Conservation (phyloP, 495 filamentous ascomycete genomes). For the Mytilinidion resinicola region DNA sequence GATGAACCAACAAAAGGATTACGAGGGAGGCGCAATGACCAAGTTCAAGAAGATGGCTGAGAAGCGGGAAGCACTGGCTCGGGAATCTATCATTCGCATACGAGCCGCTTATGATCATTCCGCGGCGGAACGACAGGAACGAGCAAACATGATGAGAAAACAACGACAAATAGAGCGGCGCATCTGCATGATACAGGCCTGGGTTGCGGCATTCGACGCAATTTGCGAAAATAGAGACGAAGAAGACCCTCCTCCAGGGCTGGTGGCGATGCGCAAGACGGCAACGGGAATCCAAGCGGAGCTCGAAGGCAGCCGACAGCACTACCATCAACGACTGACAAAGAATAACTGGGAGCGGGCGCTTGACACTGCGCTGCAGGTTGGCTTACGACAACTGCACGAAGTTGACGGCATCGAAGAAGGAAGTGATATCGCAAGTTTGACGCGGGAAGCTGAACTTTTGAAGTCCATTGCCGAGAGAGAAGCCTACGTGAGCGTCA, state of each 20-base stretch:
- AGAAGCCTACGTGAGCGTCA: slow-evolving; percentile 67
- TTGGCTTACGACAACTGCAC: slow-evolving; percentile 70
- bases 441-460: slow-evolving; percentile 76
- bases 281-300: slow-evolving; percentile 83
- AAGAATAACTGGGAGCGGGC: slow-evolving; percentile 79
- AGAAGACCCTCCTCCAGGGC: slow-evolving; percentile 57
- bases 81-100: slow-evolving; percentile 75
- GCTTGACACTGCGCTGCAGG: slow-evolving; percentile 80
- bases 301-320: slow-evolving; percentile 79
- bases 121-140: slow-evolving; percentile 69
- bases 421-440: slow-evolving; percentile 59
- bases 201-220: slow-evolving; percentile 87
- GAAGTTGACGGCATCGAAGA: slow-evolving; percentile 65
- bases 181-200: slow-evolving; percentile 75
- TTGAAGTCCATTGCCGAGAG: slow-evolving; percentile 77
- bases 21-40: slow-evolving; percentile 75
- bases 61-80: slow-evolving; percentile 71
- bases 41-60: slow-evolving; percentile 86
- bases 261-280: slow-evolving; percentile 75
- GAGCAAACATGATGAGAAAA: slow-evolving; percentile 72
- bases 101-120: slow-evolving; percentile 80
- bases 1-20: slow-evolving; percentile 83
- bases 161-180: slow-evolving; percentile 76
- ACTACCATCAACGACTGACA: slow-evolving; percentile 74
- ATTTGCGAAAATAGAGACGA: slow-evolving; percentile 66